Evolutionary conservation across 148 eudicot genomes (phyloP), one percentile per base, ranked within the genome.

Genomic region (Limonium bicolor): DNA sequence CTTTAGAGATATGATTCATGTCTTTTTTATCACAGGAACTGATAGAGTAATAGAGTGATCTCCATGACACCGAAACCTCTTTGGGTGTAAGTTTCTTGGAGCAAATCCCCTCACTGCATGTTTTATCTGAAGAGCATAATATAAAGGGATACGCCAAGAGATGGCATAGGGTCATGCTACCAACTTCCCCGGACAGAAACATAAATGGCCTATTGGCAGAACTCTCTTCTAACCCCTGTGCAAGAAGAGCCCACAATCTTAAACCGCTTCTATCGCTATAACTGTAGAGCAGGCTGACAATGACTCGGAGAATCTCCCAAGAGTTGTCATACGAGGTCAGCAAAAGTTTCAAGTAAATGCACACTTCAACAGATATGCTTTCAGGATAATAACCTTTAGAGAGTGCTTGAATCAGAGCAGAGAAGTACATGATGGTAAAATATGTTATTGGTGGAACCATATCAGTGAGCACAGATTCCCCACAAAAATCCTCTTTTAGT

Each of bases 121-220:
- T 8, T 36, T 48, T 53, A 57, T 28, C 43, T 38, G 35, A 36
- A 27, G 69, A 60, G 53, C 53, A 71, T 47, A 60, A 59, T 42
- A 51, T 53, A 51, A 82, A 70, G 17, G 94, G 94, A 61, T 64
- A 72, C n/a, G 62, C 50, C 58, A 83, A 63, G 50, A 79, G 61
- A 49, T 64, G 62, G 60, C 72, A 59, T 37, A 70, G 16, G 20
- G 60, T 60, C 42, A 65, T 24, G 55, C 50, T 51, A 49, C 59
- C 41, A 28, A 51, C 20, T 35, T 55, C 60, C 34, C 46, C 67
- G 43, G 59, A 53, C 51, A 77, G 33, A 32, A 59, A 50, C 28
- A 51, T 18, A 7, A 47, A 50, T n/a, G n/a, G n/a, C n/a, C n/a
- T n/a, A 55, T 69, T 69, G 30, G 54, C 70, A 3, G 61, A 54